phyloP scores from a whole-genome alignment of 2,329 filamentous ascomycete species.

The Teratosphaeria zuluensis region DNA sequence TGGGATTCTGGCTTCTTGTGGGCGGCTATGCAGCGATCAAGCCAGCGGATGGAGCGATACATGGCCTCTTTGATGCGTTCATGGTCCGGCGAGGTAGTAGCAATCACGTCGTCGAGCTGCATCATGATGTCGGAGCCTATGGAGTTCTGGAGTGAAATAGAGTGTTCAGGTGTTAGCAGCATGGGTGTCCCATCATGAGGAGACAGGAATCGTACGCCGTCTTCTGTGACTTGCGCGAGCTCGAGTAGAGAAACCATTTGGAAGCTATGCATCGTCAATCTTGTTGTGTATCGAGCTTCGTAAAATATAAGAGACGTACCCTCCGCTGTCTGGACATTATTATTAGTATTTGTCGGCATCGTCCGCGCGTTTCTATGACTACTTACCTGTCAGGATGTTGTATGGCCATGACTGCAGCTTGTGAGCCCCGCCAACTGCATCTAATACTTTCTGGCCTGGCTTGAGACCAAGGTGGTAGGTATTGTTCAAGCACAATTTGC shows the following conservation, averaged over 20 bases:
- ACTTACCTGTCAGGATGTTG: conserved; percentile 73
- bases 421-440: conserved; percentile 83
- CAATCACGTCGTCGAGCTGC: conserved; percentile 97
- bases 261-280: conserved; percentile 53
- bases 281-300: not conserved
- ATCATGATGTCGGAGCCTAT: conserved; percentile 99
- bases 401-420: conserved; percentile 90
- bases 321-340: conserved; percentile 31
- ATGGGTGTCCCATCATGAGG: conserved; percentile 93
- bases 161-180: conserved; percentile 95
- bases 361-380: not conserved
- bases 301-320: conserved; percentile 4
- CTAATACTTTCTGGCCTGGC: conserved; percentile 81
- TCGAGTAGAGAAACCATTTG: conserved; percentile 97
- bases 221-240: conserved; percentile 86
- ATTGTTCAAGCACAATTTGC: conserved; percentile 89
- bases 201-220: conserved; percentile 90
- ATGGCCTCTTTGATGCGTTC: conserved; percentile 88
- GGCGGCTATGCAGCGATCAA: conserved; percentile 86
- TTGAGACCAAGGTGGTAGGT: conserved; percentile 95
- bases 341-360: conserved; percentile 1
- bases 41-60: conserved; percentile 87
- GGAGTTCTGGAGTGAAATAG: conserved; percentile 88
- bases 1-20: conserved; percentile 75
- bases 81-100: conserved; percentile 84